Conservation (phyloP, 2,329 filamentous ascomycete genomes). For the Aspergillus amoenus region DNA sequence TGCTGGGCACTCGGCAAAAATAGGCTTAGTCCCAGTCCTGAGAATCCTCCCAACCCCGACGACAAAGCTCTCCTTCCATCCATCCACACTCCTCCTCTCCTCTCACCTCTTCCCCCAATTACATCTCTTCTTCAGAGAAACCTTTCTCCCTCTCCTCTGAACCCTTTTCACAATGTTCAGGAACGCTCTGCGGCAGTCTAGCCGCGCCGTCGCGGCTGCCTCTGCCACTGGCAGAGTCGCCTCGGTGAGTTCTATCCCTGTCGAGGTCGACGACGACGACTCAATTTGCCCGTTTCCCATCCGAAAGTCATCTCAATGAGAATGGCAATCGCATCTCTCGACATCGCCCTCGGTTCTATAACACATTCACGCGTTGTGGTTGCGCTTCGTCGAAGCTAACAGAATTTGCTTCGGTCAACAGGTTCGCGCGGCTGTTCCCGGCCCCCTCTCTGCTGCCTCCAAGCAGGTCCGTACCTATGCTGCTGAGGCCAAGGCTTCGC, state of each 20-base stretch:
- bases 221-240: constrained; percentile 88
- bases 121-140: constrained; percentile 43
- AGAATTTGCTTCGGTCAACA: constrained; percentile 50
- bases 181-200: constrained; percentile 95
- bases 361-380: constrained; percentile 22
- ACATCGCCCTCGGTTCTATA: constrained; percentile 23
- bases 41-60: constrained; percentile 41
- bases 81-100: constrained; percentile 45
- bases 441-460: constrained; percentile 67
- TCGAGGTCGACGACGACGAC: constrained; percentile 36
- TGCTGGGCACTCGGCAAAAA: constrained; percentile 36
- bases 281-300: constrained; percentile 32
- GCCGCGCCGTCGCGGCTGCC: constrained; percentile 90
- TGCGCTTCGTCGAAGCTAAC: constrained; percentile 51
- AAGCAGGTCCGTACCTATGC: constrained; percentile 84
- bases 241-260: constrained; percentile 74
- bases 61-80: constrained; percentile 44
- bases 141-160: constrained; percentile 44
- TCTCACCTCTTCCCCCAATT: constrained; percentile 41
- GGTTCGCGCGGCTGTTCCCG: constrained; percentile 84
- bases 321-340: constrained; percentile 24
- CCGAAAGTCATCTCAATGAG: constrained; percentile 34
- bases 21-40: constrained; percentile 40
- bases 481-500: constrained; percentile 87
- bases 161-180: constrained; percentile 77